Base-by-base conservation (phyloP, 768 basidiomycete genomes). In the Serendipita sp. region DNA sequence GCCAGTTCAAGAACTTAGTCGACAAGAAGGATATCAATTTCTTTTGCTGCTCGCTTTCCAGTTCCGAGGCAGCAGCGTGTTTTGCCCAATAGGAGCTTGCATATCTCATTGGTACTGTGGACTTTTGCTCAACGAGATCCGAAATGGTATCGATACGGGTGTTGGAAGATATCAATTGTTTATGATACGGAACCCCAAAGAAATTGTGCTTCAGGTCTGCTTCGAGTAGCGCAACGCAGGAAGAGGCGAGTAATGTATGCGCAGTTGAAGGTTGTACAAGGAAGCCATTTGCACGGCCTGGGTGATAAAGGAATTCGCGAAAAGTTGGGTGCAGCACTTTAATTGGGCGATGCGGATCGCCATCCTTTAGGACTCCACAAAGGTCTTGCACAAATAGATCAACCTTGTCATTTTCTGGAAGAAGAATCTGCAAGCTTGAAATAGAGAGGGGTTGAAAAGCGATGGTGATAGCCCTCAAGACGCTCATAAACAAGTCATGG, bases 261-360 rank as follows among this genome's bases (percentile, higher is more conserved):
- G 53, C 22, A 26, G 11, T n/a, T n/a, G 33, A 4, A n/a, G 30
- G 9, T 11, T 28, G 3, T 24, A 58, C 24, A 20, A 58, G 24
- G 30, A 58, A 58, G 9, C 53, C 53, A 34, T 58, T 58, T 31
- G 53, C 53, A 26, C 53, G 20, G 20, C n/a, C 26, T 4, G 22
- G 17, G 4, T 30, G 17, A 31, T 22, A 22, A 34, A 58, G 20
- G 33, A 58, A 58, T 24, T 58, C 53, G 24, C 53, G 53, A 33
- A 58, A 58, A 13, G 53, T 58, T 58, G 53, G 53, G 20, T 58
- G 53, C 11, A 58, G 53, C 13, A 58, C 53, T 58, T 58, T 58
- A 31, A 58, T 24, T 11, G 53, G 53, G 22, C 53, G 53, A 58
- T 58, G 24, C 13, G 53, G 53, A 58, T 58, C 17, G 11, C 53